Conservation (phyloP, 371 early-diverging fungal genomes). For the Basidiobolus meristosporus region DNA sequence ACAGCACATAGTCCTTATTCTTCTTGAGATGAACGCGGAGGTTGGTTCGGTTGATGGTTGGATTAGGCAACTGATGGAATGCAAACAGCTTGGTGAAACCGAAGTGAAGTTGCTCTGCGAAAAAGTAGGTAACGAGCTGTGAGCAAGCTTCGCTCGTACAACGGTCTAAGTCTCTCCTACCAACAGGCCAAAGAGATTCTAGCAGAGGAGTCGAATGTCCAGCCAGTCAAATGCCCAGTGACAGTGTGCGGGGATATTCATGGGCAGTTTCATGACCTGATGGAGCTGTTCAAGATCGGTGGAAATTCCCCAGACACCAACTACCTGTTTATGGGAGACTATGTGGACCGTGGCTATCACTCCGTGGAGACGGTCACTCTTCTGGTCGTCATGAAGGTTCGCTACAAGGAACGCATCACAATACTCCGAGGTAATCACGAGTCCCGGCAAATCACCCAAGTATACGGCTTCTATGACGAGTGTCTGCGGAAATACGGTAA, state of each 20-base stretch:
- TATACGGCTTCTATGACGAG: slow-evolving; percentile 99
- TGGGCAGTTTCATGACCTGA: slow-evolving; percentile 97
- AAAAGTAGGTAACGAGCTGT: too few relatives aligned
- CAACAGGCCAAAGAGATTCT: slow-evolving; percentile 84
- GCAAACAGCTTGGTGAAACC: slow-evolving; percentile 68
- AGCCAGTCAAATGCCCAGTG: slow-evolving; percentile 85
- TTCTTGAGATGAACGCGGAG: too few relatives aligned
- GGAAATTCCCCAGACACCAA: slow-evolving; percentile 94
- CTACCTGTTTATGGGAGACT: slow-evolving; percentile 99
- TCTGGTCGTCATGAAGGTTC: slow-evolving; percentile 82
- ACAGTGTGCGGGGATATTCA: slow-evolving; percentile 97
- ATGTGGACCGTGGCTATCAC: slow-evolving; percentile 98
- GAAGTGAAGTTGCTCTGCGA: slow-evolving; percentile 76
- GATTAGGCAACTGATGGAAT: slow-evolving; percentile 25
- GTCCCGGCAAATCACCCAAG: slow-evolving; percentile 96
- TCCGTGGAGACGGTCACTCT: slow-evolving; percentile 93
- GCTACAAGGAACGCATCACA: slow-evolving; percentile 86
- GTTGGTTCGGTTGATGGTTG: too few relatives aligned
- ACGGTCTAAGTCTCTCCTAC: too few relatives aligned
- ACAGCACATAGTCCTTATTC: too few relatives aligned
- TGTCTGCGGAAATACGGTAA: slow-evolving; percentile 95
- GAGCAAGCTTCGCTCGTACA: too few relatives aligned
- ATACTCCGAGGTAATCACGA: slow-evolving; percentile 98
- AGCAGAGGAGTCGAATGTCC: slow-evolving; percentile 89
- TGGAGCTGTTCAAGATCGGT: slow-evolving; percentile 95